A percentile compares a stretch with the other conserved stretches of the same genome.
These are phyloP conservation scores for Stagonosporopsis cucurbitacearum DNA, from an alignment of 2,329 filamentous ascomycete genomes.

Conservation along the genomic window DNA sequence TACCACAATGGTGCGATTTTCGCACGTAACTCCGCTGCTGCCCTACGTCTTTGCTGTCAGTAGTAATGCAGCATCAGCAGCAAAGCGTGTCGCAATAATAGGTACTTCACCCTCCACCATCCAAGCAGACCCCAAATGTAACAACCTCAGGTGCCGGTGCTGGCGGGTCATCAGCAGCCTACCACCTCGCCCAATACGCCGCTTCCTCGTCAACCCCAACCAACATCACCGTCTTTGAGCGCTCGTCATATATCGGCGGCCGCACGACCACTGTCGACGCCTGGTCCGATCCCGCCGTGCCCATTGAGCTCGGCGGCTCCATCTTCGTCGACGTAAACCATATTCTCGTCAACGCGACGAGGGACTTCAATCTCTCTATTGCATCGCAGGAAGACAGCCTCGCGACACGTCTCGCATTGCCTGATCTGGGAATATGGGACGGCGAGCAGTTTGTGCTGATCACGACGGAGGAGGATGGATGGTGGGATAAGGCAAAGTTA, in stretches of 20 bases:
- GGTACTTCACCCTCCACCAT: constrained; percentile 25
- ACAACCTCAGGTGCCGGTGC: constrained; percentile 78
- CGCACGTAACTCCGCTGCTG: constrained; percentile 23
- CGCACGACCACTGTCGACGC: constrained; percentile 84
- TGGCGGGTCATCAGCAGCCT: constrained; percentile 85
- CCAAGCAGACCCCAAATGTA: constrained; percentile 2
- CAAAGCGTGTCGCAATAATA: constrained; percentile 49
- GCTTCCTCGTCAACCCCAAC: constrained; percentile 64
- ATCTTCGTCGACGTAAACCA: constrained; percentile 89
- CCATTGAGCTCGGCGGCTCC: constrained; percentile 86
- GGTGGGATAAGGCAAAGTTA: constrained; percentile 82
- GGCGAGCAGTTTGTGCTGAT: constrained; percentile 75
- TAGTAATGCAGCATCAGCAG: constrained; percentile 16
- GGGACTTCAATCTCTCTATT: constrained; percentile 72
- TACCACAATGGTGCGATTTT: constrained; percentile 22
- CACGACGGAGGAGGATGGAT: constrained; percentile 66
- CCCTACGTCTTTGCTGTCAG: constrained; percentile 28
- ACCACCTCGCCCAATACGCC: constrained; percentile 77
- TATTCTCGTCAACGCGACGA: constrained; percentile 77
- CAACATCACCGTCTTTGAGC: constrained; percentile 90
- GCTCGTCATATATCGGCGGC: constrained; percentile 77
- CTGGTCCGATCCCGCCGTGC: constrained; percentile 69
- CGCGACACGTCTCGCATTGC: constrained; percentile 25
- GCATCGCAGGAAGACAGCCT: constrained; percentile 45
- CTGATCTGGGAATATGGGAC: constrained; percentile 81